phyloP scores from a whole-genome alignment of 352 stramenopile genomes.

The Pythium folliculosum region DNA sequence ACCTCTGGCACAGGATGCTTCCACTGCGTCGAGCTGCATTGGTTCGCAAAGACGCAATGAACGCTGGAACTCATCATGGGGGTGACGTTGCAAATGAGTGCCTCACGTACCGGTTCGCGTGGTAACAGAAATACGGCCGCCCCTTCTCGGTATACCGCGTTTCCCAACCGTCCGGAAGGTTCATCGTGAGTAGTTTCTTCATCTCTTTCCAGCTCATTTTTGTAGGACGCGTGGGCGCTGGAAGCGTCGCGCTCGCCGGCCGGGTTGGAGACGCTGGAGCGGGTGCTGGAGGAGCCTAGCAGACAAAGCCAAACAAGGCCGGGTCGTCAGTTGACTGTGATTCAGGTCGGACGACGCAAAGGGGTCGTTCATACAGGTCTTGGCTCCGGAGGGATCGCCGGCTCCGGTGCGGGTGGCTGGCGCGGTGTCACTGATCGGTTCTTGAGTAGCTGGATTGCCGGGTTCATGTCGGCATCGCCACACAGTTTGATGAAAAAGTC shows the following conservation, averaged over 20 bases:
- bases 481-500: constrained; percentile 81
- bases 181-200: constrained; percentile 67
- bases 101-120: constrained; percentile 53
- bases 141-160: constrained; percentile 81
- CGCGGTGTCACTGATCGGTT: constrained; percentile 4
- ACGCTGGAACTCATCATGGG: too few relatives aligned
- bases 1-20: constrained; percentile 79
- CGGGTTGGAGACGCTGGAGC: constrained; percentile 21
- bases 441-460: constrained; percentile 26
- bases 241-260: constrained; percentile 26
- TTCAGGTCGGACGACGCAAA: neutral
- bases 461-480: constrained; percentile 60
- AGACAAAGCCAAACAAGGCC: neutral
- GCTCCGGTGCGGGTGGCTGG: neutral
- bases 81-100: neutral
- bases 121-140: constrained; percentile 83
- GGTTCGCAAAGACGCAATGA: too few relatives aligned
- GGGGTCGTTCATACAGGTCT: neutral
- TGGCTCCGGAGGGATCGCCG: constrained; percentile 4
- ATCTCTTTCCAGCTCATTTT: constrained; percentile 80
- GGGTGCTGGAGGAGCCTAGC: neutral
- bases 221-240: constrained; percentile 35
- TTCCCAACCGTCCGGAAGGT: constrained; percentile 80
- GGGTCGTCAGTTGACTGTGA: neutral
- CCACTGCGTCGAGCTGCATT: constrained; percentile 78